phyloP scores from a whole-genome alignment of 805 yeast species.

The Ogataea ramenticola region DNA sequence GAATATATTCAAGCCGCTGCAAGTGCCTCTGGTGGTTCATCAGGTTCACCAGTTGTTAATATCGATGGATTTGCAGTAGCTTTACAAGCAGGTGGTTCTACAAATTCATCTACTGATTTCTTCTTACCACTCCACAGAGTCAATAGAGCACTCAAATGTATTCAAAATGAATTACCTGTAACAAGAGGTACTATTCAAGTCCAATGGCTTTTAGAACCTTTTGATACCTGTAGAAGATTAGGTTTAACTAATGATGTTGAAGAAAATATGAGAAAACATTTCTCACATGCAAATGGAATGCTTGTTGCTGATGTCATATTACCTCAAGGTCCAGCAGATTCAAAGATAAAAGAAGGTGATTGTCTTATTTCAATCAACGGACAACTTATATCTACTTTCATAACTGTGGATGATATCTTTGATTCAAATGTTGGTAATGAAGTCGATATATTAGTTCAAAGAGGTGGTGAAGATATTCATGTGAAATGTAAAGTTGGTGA shows the following conservation, averaged over 20 bases:
- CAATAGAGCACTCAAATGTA: slow-evolving; percentile 67
- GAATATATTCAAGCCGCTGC: slow-evolving; percentile 96
- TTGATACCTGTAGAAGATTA: slow-evolving; percentile 81
- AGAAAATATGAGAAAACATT: slow-evolving; percentile 52
- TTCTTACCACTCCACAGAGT: slow-evolving; percentile 84
- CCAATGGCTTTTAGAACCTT: slow-evolving; percentile 82
- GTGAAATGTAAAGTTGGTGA: slow-evolving; percentile 58
- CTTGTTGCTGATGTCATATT: slow-evolving; percentile 76
- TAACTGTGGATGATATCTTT: slow-evolving; percentile 74
- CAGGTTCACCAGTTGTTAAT: slow-evolving; percentile 95
- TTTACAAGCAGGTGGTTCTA: slow-evolving; percentile 88
- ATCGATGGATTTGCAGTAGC: slow-evolving; percentile 85
- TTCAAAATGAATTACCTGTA: slow-evolving; percentile 49
- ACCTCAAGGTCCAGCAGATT: slow-evolving; percentile 82
- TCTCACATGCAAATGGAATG: slow-evolving; percentile 73
- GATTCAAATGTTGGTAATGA: slow-evolving; percentile 61
- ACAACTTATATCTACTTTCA: slow-evolving; percentile 56
- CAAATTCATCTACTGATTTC: slow-evolving; percentile 89
- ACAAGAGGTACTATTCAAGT: slow-evolving; percentile 90
- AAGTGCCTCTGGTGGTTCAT: slow-evolving; percentile 90
- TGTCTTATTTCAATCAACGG: slow-evolving; percentile 69
- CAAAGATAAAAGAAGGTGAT: slow-evolving; percentile 75
- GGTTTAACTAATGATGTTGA: slow-evolving; percentile 78
- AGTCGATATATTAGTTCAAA: slow-evolving; percentile 53
- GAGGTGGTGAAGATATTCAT: slow-evolving; percentile 60